Percentiles rank a stretch among this genome's conserved stretches.
Evolutionary conservation across 208 protist species (phyloP).

Genomic region (Crithidia brevicula): DNA sequence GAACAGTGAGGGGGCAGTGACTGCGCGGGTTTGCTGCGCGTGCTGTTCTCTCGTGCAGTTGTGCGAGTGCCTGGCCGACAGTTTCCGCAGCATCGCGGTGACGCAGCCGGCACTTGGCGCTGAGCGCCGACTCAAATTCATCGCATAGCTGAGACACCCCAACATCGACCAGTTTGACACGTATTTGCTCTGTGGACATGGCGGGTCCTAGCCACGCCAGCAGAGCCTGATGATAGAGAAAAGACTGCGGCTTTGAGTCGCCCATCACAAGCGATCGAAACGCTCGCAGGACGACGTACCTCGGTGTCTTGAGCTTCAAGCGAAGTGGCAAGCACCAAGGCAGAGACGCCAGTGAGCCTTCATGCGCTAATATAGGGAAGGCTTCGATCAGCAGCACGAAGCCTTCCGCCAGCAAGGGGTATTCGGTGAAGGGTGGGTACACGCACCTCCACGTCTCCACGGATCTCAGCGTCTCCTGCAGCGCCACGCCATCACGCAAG

Average conservation of each 20-base stretch:
- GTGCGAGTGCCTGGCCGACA: conserved; percentile 45
- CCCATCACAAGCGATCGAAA: conserved; percentile 69
- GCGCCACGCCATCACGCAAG: conserved; percentile 15
- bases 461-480: conserved; percentile 37
- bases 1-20: conserved; percentile 46
- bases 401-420: conserved; percentile 68
- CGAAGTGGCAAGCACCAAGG: conserved; percentile 61
- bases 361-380: conserved; percentile 1
- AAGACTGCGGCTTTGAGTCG: conserved; percentile 49
- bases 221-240: conserved; percentile 63
- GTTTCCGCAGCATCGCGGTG: conserved; percentile 43
- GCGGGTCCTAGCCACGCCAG: conserved; percentile 46
- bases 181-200: conserved; percentile 1
- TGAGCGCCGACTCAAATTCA: conserved; percentile 46
- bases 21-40: background rate
- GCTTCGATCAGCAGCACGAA: conserved; percentile 75
- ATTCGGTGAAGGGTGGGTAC: conserved; percentile 26
- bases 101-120: conserved; percentile 28
- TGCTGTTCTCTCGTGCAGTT: conserved; percentile 46
- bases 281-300: conserved; percentile 78
- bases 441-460: conserved; percentile 43
- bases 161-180: conserved; percentile 25
- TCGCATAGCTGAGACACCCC: conserved; percentile 40
- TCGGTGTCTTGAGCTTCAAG: conserved; percentile 82
- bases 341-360: background rate